These are phyloP conservation scores for Chaetomium strumarium DNA, from an alignment of 2,329 filamentous ascomycete species.

Conservation along the genomic window DNA sequence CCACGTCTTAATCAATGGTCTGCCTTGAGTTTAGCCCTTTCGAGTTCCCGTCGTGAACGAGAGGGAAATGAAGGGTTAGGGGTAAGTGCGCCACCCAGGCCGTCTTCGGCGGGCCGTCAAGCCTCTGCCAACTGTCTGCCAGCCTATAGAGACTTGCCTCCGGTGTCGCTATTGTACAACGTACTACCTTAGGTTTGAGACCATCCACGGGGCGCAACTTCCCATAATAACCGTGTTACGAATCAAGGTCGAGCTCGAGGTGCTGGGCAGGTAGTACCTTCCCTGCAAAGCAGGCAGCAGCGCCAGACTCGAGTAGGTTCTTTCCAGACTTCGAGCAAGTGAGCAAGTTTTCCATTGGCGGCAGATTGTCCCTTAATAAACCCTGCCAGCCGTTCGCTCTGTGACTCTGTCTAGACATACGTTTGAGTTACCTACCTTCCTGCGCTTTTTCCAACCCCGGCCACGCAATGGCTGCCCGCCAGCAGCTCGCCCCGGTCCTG, in stretches of 20 bases:
- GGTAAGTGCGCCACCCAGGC: background rate
- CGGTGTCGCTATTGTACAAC: slow-evolving; percentile 7
- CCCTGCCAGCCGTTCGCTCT: background rate
- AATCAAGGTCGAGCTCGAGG: no score
- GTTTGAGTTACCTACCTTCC: background rate
- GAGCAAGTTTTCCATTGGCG: no score
- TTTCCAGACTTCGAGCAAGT: no score
- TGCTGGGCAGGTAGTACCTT: no score
- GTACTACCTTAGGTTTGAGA: background rate
- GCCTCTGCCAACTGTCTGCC: background rate
- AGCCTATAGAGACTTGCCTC: background rate
- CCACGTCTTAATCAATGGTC: no score
- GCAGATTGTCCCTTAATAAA: no score
- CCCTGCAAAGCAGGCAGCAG: no score
- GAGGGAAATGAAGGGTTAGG: no score
- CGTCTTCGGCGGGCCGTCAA: background rate
- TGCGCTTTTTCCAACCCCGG: background rate
- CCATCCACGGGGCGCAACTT: background rate
- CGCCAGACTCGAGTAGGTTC: no score
- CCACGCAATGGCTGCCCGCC: slow-evolving; percentile 21
- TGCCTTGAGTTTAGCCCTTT: no score
- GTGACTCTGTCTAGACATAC: background rate
- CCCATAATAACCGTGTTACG: background rate
- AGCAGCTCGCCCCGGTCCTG: slow-evolving; percentile 18
- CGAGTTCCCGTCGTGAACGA: no score